Evolutionary conservation across 2,329 filamentous ascomycete genomes (phyloP), one percentile per base, ranked within the genome.

Genomic region (Trichoderma asperellum): DNA sequence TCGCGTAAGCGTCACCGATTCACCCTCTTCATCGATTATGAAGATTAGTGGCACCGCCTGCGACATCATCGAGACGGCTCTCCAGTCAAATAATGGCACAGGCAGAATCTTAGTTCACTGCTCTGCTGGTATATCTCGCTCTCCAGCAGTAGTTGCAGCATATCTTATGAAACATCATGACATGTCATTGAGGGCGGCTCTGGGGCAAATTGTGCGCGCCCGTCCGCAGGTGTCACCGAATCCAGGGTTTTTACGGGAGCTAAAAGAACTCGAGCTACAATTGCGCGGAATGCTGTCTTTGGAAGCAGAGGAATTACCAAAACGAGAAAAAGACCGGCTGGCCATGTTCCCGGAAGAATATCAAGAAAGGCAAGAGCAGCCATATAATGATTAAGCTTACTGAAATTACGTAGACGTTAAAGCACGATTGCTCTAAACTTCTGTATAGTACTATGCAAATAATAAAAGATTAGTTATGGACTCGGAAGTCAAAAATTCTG

Each of bases 91-190:
- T 16, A 57, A 57, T 32, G 49, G 67, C 34, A n/a, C 34, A 4
- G 59, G 59, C 10, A 64, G 34, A 47, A 68, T 68, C 29, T 24
- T 68, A 12, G 40, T 68, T 16, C 67, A 68, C 29, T 68, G 67
- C 14, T 68, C 67, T 5, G 59, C 58, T 8, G 67, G 67, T 7
- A 68, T 68, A 24, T 68, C 67, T 35, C 67, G 67, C n/a, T 64
- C 67, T 55, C 67, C 67, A 10, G 32, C 40, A 11, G 6, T 68
- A 3, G 67, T 68, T 24, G 60, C 24, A 6, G 68, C 68, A 10
- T 59, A 69, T 14, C 40, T 69, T 1, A 65, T 69, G 21, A 65
- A 66, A n/a, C 24, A 64, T 34, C 53, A 55, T 40, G n/a, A 40
- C 6, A 52, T 55, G 61, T 66, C 55, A 14, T 24, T 66, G 10